Base-by-base conservation (phyloP, 2,329 filamentous ascomycete genomes). In the Penicillium capsulatum region DNA sequence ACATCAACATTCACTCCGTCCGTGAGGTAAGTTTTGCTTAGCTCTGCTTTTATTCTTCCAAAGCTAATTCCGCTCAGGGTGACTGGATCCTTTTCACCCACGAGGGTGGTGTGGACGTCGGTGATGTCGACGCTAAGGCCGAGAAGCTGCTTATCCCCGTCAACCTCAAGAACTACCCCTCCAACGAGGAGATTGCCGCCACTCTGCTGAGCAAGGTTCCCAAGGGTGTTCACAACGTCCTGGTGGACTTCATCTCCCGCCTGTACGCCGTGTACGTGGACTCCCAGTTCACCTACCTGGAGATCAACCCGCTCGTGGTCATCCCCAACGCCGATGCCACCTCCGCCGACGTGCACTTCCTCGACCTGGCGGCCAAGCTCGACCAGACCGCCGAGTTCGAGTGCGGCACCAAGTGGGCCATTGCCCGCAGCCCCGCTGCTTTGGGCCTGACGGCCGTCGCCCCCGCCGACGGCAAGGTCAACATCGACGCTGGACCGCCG, bases 21-120 rank as follows among this genome's bases (percentile, higher is more conserved):
- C 86, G 92, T 77, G 92, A 97, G 83, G 92, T 97, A 83, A 82
- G 89, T 82, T 41, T 38, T 24, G n/a, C n/a, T n/a, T n/a, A n/a
- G n/a, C n/a, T n/a, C n/a, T 22, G 13, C 16, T 35, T 26, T 8
- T 10, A 17, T n/a, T n/a, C 6, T 11, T 28, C 10, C 26, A 28
- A 11, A 7, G 22, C 43, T 48, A 47, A 66, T 68, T 53, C 65
- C 57, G 35, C 11, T 46, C 46, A 97, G 92, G 92, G 92, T 65
- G 92, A 98, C 73, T 97, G 90, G 89, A 96, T 98, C 66, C 87
- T 98, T 64, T 98, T 98, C 79, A 96, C 91, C 62, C 89, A 98
- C 74, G 92, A 98, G 74, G 92, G 92, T 77, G 92, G 92, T 85
- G 90, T 98, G 56, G 92, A 98, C 72, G 92, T 98, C 60, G 92